These are phyloP conservation scores for Otatea glauca DNA, from an alignment of 176 grass and related monocot genomes.

Conservation along the genomic window DNA sequence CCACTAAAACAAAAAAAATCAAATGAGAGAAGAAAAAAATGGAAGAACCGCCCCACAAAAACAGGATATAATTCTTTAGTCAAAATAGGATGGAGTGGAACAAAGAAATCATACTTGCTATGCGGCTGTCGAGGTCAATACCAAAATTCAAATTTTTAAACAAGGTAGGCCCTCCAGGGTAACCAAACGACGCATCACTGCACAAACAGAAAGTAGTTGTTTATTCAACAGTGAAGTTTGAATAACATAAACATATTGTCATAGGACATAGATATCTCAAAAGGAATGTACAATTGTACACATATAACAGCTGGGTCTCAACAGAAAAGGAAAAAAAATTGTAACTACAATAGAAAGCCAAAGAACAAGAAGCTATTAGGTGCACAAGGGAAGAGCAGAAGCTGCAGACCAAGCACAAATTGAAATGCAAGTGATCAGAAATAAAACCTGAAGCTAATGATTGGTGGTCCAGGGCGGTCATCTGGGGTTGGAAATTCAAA, in stretches of 20 bases:
- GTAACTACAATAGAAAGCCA: background rate
- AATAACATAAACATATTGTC: background rate
- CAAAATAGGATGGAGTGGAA: background rate
- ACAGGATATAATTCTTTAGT: slow-evolving; percentile 24
- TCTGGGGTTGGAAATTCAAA: slow-evolving; percentile 98
- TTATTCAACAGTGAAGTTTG: slow-evolving; percentile 4
- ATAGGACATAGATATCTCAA: background rate
- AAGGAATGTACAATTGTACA: background rate
- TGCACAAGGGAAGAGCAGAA: background rate
- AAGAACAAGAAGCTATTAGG: slow-evolving; percentile 18
- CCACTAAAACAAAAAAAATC: slow-evolving; percentile 66
- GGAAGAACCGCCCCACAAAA: background rate
- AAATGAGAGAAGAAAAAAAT: slow-evolving; percentile 35
- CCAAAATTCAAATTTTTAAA: slow-evolving; percentile 99
- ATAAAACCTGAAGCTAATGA: slow-evolving; percentile 96
- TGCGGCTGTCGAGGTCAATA: slow-evolving; percentile 91
- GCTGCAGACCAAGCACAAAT: slow-evolving; percentile 10
- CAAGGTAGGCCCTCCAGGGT: slow-evolving; percentile 86
- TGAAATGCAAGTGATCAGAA: slow-evolving; percentile 27
- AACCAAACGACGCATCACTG: slow-evolving; percentile 97
- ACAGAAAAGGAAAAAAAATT: slow-evolving; percentile 2
- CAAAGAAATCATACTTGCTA: slow-evolving; percentile 76
- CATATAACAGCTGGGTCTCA: slow-evolving; percentile 11
- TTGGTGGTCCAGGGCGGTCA: slow-evolving; percentile 88
- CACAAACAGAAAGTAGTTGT: slow-evolving; percentile 25